Percentiles rank a stretch among this genome's conserved stretches.
phyloP scores from a whole-genome alignment of 2,329 filamentous ascomycete species.

The Pseudocercospora musae region DNA sequence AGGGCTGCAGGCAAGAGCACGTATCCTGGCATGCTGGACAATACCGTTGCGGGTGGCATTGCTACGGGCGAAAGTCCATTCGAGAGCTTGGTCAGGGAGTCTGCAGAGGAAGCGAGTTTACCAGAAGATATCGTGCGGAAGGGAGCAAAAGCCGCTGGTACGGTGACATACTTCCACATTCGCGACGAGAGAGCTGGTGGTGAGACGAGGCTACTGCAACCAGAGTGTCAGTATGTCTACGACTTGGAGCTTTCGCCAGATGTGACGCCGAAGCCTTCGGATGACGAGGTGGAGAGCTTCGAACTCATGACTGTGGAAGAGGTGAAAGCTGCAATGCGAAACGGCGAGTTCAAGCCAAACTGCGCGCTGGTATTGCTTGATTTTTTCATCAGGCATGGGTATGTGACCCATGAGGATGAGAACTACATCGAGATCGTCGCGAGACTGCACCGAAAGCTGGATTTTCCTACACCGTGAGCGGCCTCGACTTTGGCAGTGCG shows the following conservation, averaged over 20 bases:
- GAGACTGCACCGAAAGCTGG: slow-evolving; percentile 72
- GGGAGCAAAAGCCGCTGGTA: slow-evolving; percentile 59
- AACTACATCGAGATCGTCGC: slow-evolving; percentile 72
- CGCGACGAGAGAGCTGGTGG: slow-evolving; percentile 73
- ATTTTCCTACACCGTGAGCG: slow-evolving; percentile 59
- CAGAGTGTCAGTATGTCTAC: slow-evolving; percentile 88
- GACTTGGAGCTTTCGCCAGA: slow-evolving; percentile 73
- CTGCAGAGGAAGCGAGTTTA: slow-evolving; percentile 82
- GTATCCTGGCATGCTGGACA: slow-evolving; percentile 89
- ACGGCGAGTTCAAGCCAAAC: slow-evolving; percentile 87
- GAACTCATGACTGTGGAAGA: slow-evolving; percentile 73
- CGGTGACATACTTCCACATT: slow-evolving; percentile 81
- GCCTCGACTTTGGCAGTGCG: not conserved
- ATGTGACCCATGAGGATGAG: slow-evolving; percentile 73
- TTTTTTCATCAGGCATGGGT: slow-evolving; percentile 82
- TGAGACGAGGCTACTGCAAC: slow-evolving; percentile 78
- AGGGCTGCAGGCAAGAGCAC: slow-evolving; percentile 76
- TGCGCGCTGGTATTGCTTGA: slow-evolving; percentile 81
- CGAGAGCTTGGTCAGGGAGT: slow-evolving; percentile 80
- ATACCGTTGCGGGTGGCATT: slow-evolving; percentile 85
- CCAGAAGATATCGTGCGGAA: slow-evolving; percentile 65
- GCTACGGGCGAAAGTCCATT: slow-evolving; percentile 76
- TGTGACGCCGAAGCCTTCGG: slow-evolving; percentile 70
- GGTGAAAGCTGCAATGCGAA: slow-evolving; percentile 64
- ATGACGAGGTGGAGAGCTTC: slow-evolving; percentile 87